phyloP scores from a whole-genome alignment of 768 basidiomycete species.

The Hemileccinum impolitum region DNA sequence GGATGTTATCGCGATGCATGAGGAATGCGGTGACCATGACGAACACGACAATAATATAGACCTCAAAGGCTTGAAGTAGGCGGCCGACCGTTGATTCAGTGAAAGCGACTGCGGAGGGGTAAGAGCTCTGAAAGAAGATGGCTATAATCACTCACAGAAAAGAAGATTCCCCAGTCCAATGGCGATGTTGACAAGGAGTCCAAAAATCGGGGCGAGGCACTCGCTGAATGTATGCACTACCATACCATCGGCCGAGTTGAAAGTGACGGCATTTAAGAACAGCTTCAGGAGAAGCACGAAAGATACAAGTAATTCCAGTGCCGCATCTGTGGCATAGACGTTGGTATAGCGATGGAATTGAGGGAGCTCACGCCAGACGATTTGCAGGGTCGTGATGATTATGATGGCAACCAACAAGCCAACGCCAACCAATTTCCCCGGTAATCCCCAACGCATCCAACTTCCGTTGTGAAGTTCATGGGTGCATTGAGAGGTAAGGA shows the following conservation, averaged over 20 bases:
- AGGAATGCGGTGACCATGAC: slow-evolving; percentile 47
- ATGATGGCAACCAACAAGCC: slow-evolving; percentile 43
- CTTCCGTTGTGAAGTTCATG: slow-evolving; percentile 48
- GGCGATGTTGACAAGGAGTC: slow-evolving; percentile 49
- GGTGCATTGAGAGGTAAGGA: slow-evolving; percentile 15
- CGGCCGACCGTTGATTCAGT: slow-evolving; percentile 70
- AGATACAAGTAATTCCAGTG: slow-evolving; percentile 56
- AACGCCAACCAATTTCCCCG: slow-evolving; percentile 54
- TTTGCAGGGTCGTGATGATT: slow-evolving; percentile 53
- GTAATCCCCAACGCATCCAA: slow-evolving; percentile 63
- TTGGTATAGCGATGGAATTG: slow-evolving; percentile 37
- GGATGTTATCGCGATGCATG: slow-evolving; percentile 12
- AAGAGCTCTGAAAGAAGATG: slow-evolving; percentile 6
- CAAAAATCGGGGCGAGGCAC: slow-evolving; percentile 49
- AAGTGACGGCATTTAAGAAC: slow-evolving; percentile 50
- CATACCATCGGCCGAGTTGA: slow-evolving; percentile 33
- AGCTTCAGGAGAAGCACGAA: slow-evolving; percentile 61
- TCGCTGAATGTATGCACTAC: slow-evolving; percentile 43
- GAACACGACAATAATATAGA: slow-evolving; percentile 61
- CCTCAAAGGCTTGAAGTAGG: slow-evolving; percentile 58
- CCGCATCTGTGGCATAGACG: slow-evolving; percentile 56
- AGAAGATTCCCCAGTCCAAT: slow-evolving; percentile 56
- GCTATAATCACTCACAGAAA: slow-evolving; percentile 45
- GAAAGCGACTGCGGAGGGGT: slow-evolving; percentile 49
- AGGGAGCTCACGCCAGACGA: slow-evolving; percentile 55